Evolutionary conservation across 2,329 filamentous ascomycete species (phyloP).

Genomic region (Plenodomus lindquistii): DNA sequence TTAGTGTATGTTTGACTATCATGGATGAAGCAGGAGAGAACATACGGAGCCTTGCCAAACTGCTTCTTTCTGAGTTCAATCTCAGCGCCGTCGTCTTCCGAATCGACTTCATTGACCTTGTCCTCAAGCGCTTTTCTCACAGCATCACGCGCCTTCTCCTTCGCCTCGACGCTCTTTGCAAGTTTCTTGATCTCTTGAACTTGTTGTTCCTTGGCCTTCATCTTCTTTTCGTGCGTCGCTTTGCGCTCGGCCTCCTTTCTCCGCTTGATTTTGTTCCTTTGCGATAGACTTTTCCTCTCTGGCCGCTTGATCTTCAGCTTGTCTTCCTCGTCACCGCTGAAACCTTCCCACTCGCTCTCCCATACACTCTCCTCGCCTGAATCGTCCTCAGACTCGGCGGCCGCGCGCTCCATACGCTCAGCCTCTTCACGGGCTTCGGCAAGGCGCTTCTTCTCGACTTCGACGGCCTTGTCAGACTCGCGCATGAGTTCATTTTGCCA

Average conservation of each 20-base stretch:
- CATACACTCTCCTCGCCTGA: slow-evolving; percentile 88
- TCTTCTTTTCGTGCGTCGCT: slow-evolving; percentile 73
- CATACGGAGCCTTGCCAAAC: slow-evolving; percentile 66
- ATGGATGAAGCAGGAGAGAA: slow-evolving; percentile 2
- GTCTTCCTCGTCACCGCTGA: slow-evolving; percentile 56
- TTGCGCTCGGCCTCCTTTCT: slow-evolving; percentile 84
- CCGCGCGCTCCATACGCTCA: slow-evolving; percentile 68
- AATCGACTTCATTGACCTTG: slow-evolving; percentile 26
- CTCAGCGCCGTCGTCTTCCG: slow-evolving; percentile 44
- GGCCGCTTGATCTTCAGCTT: slow-evolving; percentile 73
- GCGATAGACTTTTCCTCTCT: slow-evolving; percentile 80
- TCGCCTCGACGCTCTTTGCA: slow-evolving; percentile 63
- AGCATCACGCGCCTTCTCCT: slow-evolving; percentile 53
- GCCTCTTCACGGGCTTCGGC: slow-evolving; percentile 68
- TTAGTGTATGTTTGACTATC: not conserved
- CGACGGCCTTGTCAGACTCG: slow-evolving; percentile 79
- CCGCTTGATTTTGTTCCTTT: slow-evolving; percentile 85
- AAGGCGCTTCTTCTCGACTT: slow-evolving; percentile 75
- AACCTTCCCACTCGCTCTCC: slow-evolving; percentile 78
- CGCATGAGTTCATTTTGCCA: slow-evolving; percentile 76
- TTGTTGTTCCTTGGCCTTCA: slow-evolving; percentile 74
- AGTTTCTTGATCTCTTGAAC: slow-evolving; percentile 72
- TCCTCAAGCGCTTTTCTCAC: slow-evolving; percentile 29
- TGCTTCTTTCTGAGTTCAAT: slow-evolving; percentile 66
- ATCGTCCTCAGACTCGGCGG: slow-evolving; percentile 74